These are phyloP conservation scores for Suillus occidentalis DNA, from an alignment of 768 basidiomycete genomes.

Conservation along the genomic window DNA sequence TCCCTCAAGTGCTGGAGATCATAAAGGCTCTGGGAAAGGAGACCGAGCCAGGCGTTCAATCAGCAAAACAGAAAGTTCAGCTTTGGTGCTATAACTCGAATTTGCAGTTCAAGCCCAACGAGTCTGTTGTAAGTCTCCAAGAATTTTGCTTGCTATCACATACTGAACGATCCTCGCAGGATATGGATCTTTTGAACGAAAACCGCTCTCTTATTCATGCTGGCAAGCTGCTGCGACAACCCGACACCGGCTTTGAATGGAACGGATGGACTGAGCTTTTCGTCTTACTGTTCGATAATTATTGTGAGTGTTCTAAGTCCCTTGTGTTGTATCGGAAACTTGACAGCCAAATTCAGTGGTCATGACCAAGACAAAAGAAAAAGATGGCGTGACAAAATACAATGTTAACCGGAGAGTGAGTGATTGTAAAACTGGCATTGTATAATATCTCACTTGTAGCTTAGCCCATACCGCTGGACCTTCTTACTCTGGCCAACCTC, in stretches of 20 bases:
- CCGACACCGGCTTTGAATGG: constrained; percentile 86
- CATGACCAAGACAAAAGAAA: constrained; percentile 83
- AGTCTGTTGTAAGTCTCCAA: constrained; percentile 50
- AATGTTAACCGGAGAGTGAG: constrained; percentile 78
- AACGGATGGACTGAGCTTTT: constrained; percentile 89
- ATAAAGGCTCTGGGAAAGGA: constrained; percentile 86
- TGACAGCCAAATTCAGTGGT: constrained; percentile 55
- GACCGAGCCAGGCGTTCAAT: constrained; percentile 81
- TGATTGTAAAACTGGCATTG: constrained; percentile 1
- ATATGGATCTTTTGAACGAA: constrained; percentile 87
- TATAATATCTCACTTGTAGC: constrained; percentile 5
- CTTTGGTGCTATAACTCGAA: constrained; percentile 84
- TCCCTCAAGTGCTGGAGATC: constrained; percentile 84
- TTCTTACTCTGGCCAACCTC: constrained; percentile 84
- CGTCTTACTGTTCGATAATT: constrained; percentile 93
- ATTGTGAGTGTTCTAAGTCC: constrained; percentile 53
- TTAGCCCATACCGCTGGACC: constrained; percentile 90
- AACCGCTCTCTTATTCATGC: constrained; percentile 82
- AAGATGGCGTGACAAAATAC: constrained; percentile 73
- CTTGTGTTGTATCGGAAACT: constrained; percentile 11
- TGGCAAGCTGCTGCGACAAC: constrained; percentile 81
- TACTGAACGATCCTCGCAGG: constrained; percentile 36
- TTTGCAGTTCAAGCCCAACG: constrained; percentile 77
- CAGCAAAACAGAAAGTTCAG: constrained; percentile 86
- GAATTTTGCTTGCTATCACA: not conserved